A percentile compares a stretch with the other conserved stretches of the same genome.
Conservation (phyloP, 192 early-diverging fungal species). For the Backusella luteola region DNA sequence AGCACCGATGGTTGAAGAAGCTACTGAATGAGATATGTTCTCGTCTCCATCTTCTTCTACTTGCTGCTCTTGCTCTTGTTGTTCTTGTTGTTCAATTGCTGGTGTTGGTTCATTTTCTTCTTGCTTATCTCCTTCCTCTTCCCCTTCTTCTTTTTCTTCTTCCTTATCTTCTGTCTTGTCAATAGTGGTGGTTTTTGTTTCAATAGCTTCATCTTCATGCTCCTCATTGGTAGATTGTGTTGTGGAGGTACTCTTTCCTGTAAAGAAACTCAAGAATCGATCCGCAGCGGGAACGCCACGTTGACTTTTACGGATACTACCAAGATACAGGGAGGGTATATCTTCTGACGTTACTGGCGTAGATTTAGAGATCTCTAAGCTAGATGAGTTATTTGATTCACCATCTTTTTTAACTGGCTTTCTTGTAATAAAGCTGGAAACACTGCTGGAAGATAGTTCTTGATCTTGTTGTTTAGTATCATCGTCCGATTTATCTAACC, state of each 20-base stretch:
- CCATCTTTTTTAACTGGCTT: slow-evolving; percentile 1
- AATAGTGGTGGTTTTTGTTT: not conserved
- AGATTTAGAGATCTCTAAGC: not conserved
- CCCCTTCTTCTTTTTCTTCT: not conserved
- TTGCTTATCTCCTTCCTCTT: not conserved
- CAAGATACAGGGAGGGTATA: not conserved
- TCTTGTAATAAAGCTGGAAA: slow-evolving; percentile 10
- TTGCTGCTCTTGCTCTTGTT: not conserved
- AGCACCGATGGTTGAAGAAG: not conserved
- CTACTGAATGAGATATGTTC: not conserved
- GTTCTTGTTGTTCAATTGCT: not conserved
- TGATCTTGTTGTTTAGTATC: not conserved
- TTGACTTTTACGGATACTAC: slow-evolving; percentile 9
- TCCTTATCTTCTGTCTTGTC: not conserved
- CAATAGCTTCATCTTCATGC: not conserved
- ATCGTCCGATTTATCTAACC: not conserved
- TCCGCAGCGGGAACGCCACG: not conserved
- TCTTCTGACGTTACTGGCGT: not conserved
- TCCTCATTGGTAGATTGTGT: not conserved
- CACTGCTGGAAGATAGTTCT: not conserved
- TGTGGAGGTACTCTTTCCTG: not conserved
- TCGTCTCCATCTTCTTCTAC: not conserved
- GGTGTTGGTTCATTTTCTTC: not conserved
- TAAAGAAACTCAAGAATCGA: slow-evolving; percentile 6
- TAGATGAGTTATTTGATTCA: not conserved